These are phyloP conservation scores for Metarhizium anisopliae DNA, from an alignment of 2,329 filamentous ascomycete species.

Conservation along the genomic window DNA sequence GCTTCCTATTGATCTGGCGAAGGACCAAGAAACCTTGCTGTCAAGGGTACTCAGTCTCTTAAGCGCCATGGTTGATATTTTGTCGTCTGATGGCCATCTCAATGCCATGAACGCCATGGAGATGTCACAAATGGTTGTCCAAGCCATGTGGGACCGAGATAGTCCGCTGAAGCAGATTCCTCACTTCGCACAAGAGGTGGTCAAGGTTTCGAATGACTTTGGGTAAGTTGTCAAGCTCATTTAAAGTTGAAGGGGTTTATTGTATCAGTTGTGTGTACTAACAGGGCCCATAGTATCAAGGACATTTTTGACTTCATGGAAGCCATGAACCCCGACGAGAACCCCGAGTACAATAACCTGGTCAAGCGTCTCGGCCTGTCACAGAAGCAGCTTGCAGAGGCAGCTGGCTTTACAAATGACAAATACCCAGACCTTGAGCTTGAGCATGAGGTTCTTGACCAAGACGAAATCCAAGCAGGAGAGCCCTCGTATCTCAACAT, in stretches of 20 bases:
- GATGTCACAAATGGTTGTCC: constrained; percentile 97
- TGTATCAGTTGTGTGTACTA: constrained; percentile 16
- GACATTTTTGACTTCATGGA: constrained; percentile 99
- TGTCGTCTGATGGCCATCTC: constrained; percentile 90
- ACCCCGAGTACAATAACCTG: constrained; percentile 68
- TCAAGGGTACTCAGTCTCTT: constrained; percentile 79
- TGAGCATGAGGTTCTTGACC: constrained; percentile 76
- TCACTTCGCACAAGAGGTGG: constrained; percentile 76
- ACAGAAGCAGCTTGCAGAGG: constrained; percentile 74
- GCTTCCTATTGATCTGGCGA: constrained; percentile 86
- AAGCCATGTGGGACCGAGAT: constrained; percentile 98
- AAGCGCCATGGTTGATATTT: constrained; percentile 86
- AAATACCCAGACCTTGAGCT: constrained; percentile 94
- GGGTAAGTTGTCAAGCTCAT: constrained; percentile 40
- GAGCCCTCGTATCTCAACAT: constrained; percentile 76
- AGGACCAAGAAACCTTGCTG: constrained; percentile 86
- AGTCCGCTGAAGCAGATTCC: constrained; percentile 96
- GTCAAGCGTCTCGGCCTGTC: constrained; percentile 71
- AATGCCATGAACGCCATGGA: constrained; percentile 99
- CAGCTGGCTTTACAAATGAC: constrained; percentile 90
- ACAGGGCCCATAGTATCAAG: constrained; percentile 53
- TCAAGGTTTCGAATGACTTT: constrained; percentile 73
- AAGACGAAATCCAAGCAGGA: constrained; percentile 70
- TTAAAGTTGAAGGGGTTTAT: not conserved
- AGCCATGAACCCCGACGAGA: constrained; percentile 93